Base-by-base conservation (phyloP, 768 basidiomycete species). In the Suillus lakei region DNA sequence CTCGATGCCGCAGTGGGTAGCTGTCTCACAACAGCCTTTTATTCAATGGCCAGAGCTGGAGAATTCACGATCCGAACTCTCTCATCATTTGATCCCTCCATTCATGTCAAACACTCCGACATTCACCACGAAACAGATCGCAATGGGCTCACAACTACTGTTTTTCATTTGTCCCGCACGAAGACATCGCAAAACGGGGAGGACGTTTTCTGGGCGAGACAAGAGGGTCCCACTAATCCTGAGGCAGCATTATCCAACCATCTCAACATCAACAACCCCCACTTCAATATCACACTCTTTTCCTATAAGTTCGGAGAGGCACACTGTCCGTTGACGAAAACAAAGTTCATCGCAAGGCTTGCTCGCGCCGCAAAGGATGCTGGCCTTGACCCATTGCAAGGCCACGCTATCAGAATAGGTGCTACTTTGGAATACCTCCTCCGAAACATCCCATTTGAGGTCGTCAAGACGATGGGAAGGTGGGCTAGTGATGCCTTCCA, bases 401-500 rank as follows among this genome's bases (percentile, higher is more conserved):
- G 72, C 12, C 74, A 77, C 62, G 63, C 71, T 32, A 66, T 74
- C 15, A 71, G 72, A 63, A 73, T 76, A n/a, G 74, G 76, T 5
- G 66, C 72, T 4, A 79, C 77, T 0, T 68, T 82, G 0, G 75
- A 78, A 61, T 81, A 80, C 64, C 72, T 82, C 0, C 72, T 82
- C 5, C 69, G 72, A 18, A 78, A 78, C 0, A 63, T 76, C 0
- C 74, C 79, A 9, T 77, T 82, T 50, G 76, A 82, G 13, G 76
- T 76, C 1, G 70, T 81, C 46, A 79, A 79, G 54, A 67, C 69
- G 0, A 80, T 70, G 26, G 78, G 80, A 0, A 53, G 75, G 1
- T 82, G 81, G 81, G 64, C 69, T 3, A 75, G 78, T 46, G 74
- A 81, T n/a, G 72, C 76, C 10, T 81, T 77, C 64, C n/a, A 61